Percentiles rank a stretch among this genome's conserved stretches.
Conservation (phyloP, 2,329 filamentous ascomycete species). For the Teratosphaeria pseudoeucalypti region DNA sequence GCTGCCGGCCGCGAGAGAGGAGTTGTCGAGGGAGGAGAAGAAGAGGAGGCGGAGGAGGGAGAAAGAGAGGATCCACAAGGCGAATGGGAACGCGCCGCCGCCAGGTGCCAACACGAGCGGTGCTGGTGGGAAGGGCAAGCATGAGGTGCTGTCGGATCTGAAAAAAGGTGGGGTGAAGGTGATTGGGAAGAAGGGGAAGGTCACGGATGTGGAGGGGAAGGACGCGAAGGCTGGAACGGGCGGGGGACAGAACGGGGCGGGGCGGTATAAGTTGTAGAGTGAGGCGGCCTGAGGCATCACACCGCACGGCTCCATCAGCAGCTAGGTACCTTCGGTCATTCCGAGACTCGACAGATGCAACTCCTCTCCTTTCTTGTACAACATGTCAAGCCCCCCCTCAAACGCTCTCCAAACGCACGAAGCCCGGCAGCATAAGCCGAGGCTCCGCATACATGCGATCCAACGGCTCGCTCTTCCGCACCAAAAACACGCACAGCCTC, state of each 20-base stretch:
- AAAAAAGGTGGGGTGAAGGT: conserved; percentile 84
- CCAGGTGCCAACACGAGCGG: neutral
- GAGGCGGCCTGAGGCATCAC: too few relatives aligned
- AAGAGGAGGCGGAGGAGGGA: conserved; percentile 54
- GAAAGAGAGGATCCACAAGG: conserved; percentile 75
- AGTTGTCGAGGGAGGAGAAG: conserved; percentile 83
- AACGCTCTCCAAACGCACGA: too few relatives aligned
- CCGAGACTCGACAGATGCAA: too few relatives aligned
- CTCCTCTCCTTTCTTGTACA: too few relatives aligned
- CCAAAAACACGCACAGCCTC: too few relatives aligned
- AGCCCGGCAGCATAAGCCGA: too few relatives aligned
- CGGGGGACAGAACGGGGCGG: conserved; percentile 17
- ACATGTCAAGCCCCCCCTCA: too few relatives aligned
- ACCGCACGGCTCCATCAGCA: too few relatives aligned
- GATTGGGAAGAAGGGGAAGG: conserved; percentile 79
- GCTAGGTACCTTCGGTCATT: too few relatives aligned
- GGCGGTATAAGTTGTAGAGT: conserved; percentile 22
- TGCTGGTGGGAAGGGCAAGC: conserved; percentile 46
- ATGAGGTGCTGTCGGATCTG: conserved; percentile 53
- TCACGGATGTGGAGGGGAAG: conserved; percentile 74
- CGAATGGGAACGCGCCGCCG: conserved; percentile 36
- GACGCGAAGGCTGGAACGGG: conserved; percentile 39
- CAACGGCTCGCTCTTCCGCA: too few relatives aligned
- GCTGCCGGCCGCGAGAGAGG: conserved; percentile 66
- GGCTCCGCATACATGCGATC: too few relatives aligned